phyloP scores from a whole-genome alignment of 2,329 filamentous ascomycete species.

The Pyricularia sp. region DNA sequence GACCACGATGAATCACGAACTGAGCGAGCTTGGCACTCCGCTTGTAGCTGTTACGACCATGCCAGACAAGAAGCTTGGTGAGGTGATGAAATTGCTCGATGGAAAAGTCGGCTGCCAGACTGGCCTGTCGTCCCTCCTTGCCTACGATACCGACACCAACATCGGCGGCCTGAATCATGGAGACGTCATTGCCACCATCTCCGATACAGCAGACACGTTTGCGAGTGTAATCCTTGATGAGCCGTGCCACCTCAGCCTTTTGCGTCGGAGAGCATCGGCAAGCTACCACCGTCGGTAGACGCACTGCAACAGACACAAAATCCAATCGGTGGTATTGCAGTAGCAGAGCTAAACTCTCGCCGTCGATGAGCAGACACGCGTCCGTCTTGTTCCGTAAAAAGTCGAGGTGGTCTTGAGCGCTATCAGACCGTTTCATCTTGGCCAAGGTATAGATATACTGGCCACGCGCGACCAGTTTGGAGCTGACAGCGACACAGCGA shows the following conservation, averaged over 20 bases:
- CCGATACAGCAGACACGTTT: conserved; percentile 97
- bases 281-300: conserved; percentile 81
- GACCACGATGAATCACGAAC: conserved; percentile 92
- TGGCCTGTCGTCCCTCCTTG: conserved; percentile 92
- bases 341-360: conserved; percentile 76
- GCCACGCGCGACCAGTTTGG: conserved; percentile 82
- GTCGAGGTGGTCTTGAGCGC: conserved; percentile 77
- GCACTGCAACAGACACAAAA: conserved; percentile 81
- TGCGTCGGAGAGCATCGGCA: conserved; percentile 95
- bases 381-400: conserved; percentile 81
- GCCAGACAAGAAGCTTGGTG: conserved; percentile 96
- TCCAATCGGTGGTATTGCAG: conserved; percentile 69
- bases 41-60: conserved; percentile 95
- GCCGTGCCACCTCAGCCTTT: conserved; percentile 82
- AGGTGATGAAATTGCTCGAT: conserved; percentile 92
- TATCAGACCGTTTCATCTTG: conserved; percentile 68
- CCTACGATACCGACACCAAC: conserved; percentile 96
- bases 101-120: conserved; percentile 88
- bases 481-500: conserved; percentile 86
- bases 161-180: conserved; percentile 97
- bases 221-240: conserved; percentile 84
- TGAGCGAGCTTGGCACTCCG: conserved; percentile 88
- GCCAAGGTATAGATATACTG: conserved; percentile 93
- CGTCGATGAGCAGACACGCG: conserved; percentile 81
- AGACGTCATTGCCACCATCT: conserved; percentile 95